Base-by-base conservation (phyloP, 345 rosid genomes). In the Lumnitzera racemosa region DNA sequence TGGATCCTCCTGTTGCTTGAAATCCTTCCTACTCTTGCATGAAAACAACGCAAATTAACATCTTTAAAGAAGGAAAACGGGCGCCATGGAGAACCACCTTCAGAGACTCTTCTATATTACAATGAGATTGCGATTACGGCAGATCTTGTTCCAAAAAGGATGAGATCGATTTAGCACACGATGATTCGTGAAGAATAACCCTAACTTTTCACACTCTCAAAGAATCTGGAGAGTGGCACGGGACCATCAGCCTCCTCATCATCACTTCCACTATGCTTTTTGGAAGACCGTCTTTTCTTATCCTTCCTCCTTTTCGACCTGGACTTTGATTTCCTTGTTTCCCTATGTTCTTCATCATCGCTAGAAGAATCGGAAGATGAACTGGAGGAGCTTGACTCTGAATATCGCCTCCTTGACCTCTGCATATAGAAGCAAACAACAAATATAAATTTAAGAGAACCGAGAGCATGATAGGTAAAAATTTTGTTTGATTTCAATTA, bases 171-270 rank as follows among this genome's bases (percentile, higher is more conserved):
- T 27, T 27, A 27, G 31, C 5, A 27, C 43, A 36, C 43, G 4
- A 36, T 3, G 43, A 36, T 36, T 9, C 43, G n/a, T 29, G 46
- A 52, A 15, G 57, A 24, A 53, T 66, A 15, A 52, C 58, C 15
- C 75, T 58, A 87, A 69, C 76, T 83, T 76, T 88, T 94, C 60
- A 76, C 58, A 74, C 67, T 90, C 61, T 66, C 96, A 58, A 95
- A 95, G 87, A 90, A 88, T 76, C 66, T 91, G 41, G 99, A 90
- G 57, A 95, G 95, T 5, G 94, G 94, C 15, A 95, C 87, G 14
- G 96, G 97, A 43, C 96, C 98, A 61, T 72, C 83, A 0, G 72
- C 72, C 58, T 64, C 87, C 46, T 85, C 83, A 52, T 73, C 80
- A 11, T 67, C 79, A 24, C 65, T 74, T 59, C 77, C 62, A 9